Percentiles rank a stretch among this genome's conserved stretches.
Conservation (phyloP, 73 alveolate species). For the Tetrahymena elliotti region DNA sequence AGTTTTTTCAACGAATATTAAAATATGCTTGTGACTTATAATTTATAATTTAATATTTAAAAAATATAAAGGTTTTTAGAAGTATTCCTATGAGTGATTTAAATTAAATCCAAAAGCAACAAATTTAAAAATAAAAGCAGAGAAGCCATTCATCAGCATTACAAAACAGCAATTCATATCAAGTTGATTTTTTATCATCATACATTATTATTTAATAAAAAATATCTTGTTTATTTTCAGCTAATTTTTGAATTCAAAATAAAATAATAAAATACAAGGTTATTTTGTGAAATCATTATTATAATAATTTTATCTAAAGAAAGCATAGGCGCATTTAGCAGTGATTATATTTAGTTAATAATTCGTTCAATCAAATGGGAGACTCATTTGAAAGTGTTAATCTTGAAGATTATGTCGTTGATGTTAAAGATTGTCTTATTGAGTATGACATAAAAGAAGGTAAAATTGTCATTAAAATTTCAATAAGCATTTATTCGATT, state of each 20-base stretch:
- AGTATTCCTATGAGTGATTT: background rate
- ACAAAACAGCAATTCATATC: background rate
- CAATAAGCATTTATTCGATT: background rate
- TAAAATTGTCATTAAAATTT: background rate
- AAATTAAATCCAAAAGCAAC: background rate
- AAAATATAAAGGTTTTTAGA: no score
- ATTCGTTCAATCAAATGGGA: background rate
- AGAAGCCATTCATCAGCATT: background rate
- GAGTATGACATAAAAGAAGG: background rate
- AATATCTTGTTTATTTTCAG: background rate
- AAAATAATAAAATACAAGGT: background rate
- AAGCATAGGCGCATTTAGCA: background rate
- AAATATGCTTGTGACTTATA: no score
- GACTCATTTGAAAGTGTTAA: background rate
- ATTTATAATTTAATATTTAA: no score
- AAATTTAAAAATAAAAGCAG: background rate
- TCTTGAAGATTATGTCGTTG: background rate
- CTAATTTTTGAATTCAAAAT: background rate
- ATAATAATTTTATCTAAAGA: background rate
- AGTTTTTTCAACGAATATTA: no score
- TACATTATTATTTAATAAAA: background rate
- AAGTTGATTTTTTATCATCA: background rate
- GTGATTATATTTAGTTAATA: background rate
- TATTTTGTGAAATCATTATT: background rate
- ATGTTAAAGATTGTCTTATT: background rate